These are phyloP conservation scores for Salix exigua DNA, from an alignment of 345 rosid genomes.

Conservation along the genomic window DNA sequence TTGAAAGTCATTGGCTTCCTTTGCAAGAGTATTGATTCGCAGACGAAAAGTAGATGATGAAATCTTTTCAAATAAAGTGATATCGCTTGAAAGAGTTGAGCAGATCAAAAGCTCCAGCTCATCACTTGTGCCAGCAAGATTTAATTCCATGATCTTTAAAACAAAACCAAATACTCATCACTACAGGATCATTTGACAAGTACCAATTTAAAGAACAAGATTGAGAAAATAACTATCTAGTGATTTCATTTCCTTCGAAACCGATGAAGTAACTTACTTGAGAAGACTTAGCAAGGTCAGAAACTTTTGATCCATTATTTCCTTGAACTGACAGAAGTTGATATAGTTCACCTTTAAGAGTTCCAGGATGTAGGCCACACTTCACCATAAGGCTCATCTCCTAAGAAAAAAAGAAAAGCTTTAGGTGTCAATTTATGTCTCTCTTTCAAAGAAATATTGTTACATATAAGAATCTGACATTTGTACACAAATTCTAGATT, in stretches of 20 bases:
- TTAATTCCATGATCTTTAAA: slow-evolving; percentile 65
- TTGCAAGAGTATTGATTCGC: slow-evolving; percentile 50
- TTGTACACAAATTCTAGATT: background rate
- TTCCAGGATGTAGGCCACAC: slow-evolving; percentile 64
- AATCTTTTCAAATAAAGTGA: slow-evolving; percentile 86
- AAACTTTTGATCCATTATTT: slow-evolving; percentile 62
- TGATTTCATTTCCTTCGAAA: background rate
- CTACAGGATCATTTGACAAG: background rate
- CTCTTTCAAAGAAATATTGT: background rate
- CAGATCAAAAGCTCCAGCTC: slow-evolving; percentile 64
- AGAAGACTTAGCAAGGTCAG: slow-evolving; percentile 59
- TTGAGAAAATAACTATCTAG: slow-evolving; percentile 1
- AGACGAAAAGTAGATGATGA: slow-evolving; percentile 73
- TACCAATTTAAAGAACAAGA: background rate
- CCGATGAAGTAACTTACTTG: slow-evolving; percentile 41
- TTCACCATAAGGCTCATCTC: slow-evolving; percentile 73
- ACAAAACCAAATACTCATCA: slow-evolving; percentile 13
- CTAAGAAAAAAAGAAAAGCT: slow-evolving; percentile 30
- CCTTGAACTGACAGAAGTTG: slow-evolving; percentile 61
- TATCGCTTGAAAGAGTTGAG: slow-evolving; percentile 90
- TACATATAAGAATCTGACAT: background rate
- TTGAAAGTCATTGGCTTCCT: slow-evolving; percentile 42
- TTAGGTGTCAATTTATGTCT: background rate
- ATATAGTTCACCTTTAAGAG: slow-evolving; percentile 81
- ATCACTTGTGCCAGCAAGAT: slow-evolving; percentile 49